Evolutionary conservation across 1,284 basidiomycete species (phyloP).

Genomic region (Ceratobasidium sp.): DNA sequence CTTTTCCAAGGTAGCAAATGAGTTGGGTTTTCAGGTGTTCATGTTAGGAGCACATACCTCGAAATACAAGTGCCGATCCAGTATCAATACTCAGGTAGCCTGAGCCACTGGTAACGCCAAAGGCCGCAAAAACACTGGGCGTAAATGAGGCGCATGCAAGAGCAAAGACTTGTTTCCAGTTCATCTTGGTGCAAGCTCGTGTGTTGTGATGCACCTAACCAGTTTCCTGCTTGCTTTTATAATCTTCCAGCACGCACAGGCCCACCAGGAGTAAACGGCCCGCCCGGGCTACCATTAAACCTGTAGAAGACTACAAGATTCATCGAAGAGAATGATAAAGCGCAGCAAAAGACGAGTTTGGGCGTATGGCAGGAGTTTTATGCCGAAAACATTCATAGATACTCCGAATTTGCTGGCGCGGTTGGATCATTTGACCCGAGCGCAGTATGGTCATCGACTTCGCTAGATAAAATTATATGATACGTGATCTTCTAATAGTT

Average conservation of each 20-base stretch:
- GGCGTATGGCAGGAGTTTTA: neutral
- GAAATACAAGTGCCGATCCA: slow-evolving; percentile 37
- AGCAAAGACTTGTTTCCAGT: slow-evolving; percentile 10
- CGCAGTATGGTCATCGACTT: neutral
- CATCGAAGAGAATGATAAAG: neutral
- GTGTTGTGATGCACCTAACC: neutral
- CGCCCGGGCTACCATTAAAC: neutral
- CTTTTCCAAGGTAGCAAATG: neutral
- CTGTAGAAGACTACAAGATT: neutral
- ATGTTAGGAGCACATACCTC: slow-evolving; percentile 9
- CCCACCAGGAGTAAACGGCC: neutral
- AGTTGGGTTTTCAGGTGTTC: neutral
- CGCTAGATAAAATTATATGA: neutral
- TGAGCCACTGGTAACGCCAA: slow-evolving; percentile 44
- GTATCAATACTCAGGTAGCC: slow-evolving; percentile 43
- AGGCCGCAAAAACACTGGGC: slow-evolving; percentile 33
- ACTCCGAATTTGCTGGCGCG: slow-evolving; percentile 17
- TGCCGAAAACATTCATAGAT: slow-evolving; percentile 22
- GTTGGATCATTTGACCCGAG: slow-evolving; percentile 16
- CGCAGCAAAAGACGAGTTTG: neutral
- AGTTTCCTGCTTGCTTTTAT: neutral
- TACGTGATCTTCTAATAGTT: slow-evolving; percentile 5
- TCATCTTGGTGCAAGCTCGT: neutral
- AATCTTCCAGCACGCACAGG: neutral
- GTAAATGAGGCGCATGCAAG: slow-evolving; percentile 14